phyloP scores from a whole-genome alignment of 768 basidiomycete species.

The Termitomyces sp. region DNA sequence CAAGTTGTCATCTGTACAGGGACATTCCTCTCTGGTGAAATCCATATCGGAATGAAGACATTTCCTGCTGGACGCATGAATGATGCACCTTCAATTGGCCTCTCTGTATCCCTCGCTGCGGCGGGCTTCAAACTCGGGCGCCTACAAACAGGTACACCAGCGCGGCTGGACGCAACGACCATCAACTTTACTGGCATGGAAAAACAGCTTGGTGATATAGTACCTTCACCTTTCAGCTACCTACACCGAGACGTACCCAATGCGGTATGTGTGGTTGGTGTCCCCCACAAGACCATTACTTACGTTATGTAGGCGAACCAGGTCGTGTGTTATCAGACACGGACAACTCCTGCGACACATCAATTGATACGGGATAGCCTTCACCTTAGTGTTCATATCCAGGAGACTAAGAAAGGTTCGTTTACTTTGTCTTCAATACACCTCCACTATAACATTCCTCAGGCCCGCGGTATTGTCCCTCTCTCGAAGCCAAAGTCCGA shows the following conservation, averaged over 20 bases:
- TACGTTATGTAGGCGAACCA: conserved; percentile 56
- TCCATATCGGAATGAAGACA: conserved; percentile 79
- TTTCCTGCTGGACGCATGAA: conserved; percentile 78
- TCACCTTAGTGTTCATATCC: conserved; percentile 79
- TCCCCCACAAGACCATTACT: not conserved
- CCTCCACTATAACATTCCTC: not conserved
- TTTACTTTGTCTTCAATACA: not conserved
- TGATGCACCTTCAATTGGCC: conserved; percentile 67
- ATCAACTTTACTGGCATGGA: conserved; percentile 66
- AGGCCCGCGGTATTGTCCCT: conserved; percentile 93
- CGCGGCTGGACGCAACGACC: conserved; percentile 65
- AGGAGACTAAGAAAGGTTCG: conserved; percentile 82
- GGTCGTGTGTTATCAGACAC: conserved; percentile 67
- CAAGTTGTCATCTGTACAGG: conserved; percentile 89
- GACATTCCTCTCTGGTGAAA: conserved; percentile 88
- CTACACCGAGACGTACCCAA: conserved; percentile 67
- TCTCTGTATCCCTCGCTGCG: conserved; percentile 69
- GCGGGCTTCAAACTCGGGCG: conserved; percentile 84
- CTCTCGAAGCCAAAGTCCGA: conserved; percentile 82
- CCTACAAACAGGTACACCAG: conserved; percentile 85
- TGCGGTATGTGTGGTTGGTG: conserved; percentile 39
- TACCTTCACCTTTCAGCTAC: conserved; percentile 75
- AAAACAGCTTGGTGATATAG: conserved; percentile 63
- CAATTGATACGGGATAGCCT: conserved; percentile 72
- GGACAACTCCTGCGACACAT: conserved; percentile 73